A percentile compares a stretch with the other conserved stretches of the same genome.
Evolutionary conservation across 805 yeast species (phyloP).

Genomic region (Hanseniaspora lachancei): DNA sequence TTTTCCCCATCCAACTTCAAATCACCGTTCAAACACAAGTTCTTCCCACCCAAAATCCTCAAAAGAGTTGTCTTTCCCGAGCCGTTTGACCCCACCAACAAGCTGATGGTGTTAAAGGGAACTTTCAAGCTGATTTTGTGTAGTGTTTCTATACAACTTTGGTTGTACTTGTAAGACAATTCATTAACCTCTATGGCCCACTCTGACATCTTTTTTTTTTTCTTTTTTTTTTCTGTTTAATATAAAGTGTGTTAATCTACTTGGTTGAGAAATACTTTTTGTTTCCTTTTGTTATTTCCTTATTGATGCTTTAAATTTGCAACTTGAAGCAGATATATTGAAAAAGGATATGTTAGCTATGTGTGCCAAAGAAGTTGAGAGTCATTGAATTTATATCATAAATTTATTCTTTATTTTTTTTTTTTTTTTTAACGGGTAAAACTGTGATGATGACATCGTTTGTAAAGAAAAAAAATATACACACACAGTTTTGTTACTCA

Average conservation of each 20-base stretch:
- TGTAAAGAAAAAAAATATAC: too few relatives aligned
- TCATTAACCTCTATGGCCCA: conserved; percentile 49
- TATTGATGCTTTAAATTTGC: too few relatives aligned
- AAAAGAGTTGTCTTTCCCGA: conserved; percentile 92
- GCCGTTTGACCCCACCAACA: conserved; percentile 87
- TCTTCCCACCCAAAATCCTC: conserved; percentile 79
- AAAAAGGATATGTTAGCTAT: too few relatives aligned
- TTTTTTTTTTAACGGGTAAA: background rate
- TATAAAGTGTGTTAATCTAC: too few relatives aligned
- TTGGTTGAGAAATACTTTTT: too few relatives aligned
- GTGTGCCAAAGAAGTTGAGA: too few relatives aligned
- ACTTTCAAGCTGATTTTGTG: conserved; percentile 48
- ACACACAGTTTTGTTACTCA: too few relatives aligned
- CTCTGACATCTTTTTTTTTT: background rate
- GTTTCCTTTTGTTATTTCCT: too few relatives aligned
- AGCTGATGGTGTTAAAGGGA: conserved; percentile 59
- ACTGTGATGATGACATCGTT: background rate
- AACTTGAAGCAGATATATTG: too few relatives aligned
- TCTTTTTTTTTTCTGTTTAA: too few relatives aligned
- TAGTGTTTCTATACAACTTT: conserved; percentile 49
- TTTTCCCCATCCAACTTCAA: conserved; percentile 69
- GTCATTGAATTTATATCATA: too few relatives aligned
- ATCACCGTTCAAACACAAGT: conserved; percentile 60
- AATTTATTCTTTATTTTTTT: background rate
- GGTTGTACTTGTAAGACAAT: conserved; percentile 57